These are phyloP conservation scores for Fusarium hainanense DNA, from an alignment of 2,329 filamentous ascomycete species.

Conservation along the genomic window DNA sequence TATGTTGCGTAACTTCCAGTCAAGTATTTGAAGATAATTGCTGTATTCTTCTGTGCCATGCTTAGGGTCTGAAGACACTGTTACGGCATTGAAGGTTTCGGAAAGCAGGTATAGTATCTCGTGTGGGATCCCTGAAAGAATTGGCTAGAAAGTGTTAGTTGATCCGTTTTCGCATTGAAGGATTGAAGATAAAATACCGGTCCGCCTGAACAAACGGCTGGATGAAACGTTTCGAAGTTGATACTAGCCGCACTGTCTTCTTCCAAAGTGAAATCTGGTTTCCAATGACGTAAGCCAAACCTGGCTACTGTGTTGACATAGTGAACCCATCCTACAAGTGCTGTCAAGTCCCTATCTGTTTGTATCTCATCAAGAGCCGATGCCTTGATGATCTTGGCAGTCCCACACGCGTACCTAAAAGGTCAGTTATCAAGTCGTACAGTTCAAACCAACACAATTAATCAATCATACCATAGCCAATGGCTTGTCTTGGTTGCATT, in stretches of 20 bases:
- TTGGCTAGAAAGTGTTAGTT: neutral
- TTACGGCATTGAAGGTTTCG: slow-evolving; percentile 19
- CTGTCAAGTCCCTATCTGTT: neutral
- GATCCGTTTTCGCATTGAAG: neutral
- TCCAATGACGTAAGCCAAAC: slow-evolving; percentile 38
- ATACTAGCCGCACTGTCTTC: neutral
- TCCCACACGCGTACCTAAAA: slow-evolving; percentile 14
- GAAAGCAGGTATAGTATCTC: slow-evolving; percentile 28
- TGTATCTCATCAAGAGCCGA: slow-evolving; percentile 9
- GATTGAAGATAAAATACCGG: neutral
- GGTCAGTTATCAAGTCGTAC: too few species aligned
- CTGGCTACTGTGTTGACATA: slow-evolving; percentile 27
- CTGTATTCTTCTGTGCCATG: neutral
- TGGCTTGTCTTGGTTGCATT: slow-evolving; percentile 27
- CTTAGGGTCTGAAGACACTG: neutral
- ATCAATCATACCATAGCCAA: slow-evolving; percentile 31
- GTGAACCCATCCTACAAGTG: slow-evolving; percentile 34
- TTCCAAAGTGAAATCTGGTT: neutral
- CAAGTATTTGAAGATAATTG: slow-evolving; percentile 4
- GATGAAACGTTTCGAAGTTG: slow-evolving; percentile 4
- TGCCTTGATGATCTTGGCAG: slow-evolving; percentile 24
- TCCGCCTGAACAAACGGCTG: slow-evolving; percentile 13
- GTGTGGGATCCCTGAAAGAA: neutral
- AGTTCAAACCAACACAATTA: too few species aligned
- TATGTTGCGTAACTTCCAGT: slow-evolving; percentile 3